phyloP scores from a whole-genome alignment of 768 basidiomycete species.

The Boletus coccyginus region DNA sequence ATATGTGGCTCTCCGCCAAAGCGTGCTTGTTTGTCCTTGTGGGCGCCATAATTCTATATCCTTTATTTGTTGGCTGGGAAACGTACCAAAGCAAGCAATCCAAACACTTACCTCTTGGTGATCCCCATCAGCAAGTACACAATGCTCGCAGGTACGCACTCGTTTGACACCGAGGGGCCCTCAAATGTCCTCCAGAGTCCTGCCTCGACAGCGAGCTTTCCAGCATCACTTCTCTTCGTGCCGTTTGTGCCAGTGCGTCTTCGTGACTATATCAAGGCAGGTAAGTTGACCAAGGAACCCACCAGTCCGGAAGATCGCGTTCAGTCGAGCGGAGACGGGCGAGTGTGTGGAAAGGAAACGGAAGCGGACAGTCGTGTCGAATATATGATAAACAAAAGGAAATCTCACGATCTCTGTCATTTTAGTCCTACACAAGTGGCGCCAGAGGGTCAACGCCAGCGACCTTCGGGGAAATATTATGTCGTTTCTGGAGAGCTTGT shows the following conservation, averaged over 20 bases:
- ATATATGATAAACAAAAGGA: too few relatives aligned
- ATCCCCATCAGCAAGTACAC: background rate
- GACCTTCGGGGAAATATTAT: background rate
- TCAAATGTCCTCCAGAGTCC: background rate
- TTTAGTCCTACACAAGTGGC: background rate
- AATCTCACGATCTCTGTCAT: constrained; percentile 16
- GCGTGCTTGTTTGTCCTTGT: constrained; percentile 47
- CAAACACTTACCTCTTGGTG: background rate
- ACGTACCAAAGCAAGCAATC: constrained; percentile 6
- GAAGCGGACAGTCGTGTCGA: too few relatives aligned
- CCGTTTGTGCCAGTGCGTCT: background rate
- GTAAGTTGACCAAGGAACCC: background rate
- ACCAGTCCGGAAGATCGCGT: background rate
- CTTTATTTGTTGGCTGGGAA: constrained; percentile 33
- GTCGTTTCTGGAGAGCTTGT: background rate
- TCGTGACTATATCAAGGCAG: background rate
- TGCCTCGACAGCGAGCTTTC: background rate
- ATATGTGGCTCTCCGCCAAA: constrained; percentile 32
- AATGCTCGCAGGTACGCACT: background rate
- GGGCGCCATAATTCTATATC: constrained; percentile 31
- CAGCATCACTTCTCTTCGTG: background rate
- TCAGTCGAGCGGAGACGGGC: background rate
- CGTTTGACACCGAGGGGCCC: background rate
- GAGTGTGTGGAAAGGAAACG: background rate
- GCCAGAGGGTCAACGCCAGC: background rate